phyloP scores from a whole-genome alignment of 768 basidiomycete species.

The Boletus rubroflammeus region DNA sequence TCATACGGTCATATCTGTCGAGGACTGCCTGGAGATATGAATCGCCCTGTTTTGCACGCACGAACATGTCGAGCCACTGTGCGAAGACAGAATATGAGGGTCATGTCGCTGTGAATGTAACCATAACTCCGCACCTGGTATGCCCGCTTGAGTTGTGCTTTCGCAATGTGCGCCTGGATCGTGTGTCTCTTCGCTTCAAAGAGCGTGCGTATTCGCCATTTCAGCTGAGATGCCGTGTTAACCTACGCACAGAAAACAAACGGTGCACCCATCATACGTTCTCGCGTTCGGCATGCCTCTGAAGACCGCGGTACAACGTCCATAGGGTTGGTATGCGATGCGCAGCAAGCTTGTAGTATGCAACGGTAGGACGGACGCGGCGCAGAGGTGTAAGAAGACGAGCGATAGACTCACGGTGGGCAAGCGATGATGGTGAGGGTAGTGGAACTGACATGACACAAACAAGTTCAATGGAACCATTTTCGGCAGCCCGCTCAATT shows the following conservation, averaged over 20 bases:
- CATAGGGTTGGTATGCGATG: constrained; percentile 79
- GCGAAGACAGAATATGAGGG: background rate
- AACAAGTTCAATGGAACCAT: background rate
- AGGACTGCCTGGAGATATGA: constrained; percentile 43
- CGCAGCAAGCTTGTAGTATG: constrained; percentile 65
- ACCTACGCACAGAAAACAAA: background rate
- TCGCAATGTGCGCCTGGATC: constrained; percentile 53
- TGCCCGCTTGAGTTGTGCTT: constrained; percentile 43
- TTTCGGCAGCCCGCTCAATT: background rate
- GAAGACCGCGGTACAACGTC: constrained; percentile 69
- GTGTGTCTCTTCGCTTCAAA: constrained; percentile 51
- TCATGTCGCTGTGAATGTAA: background rate
- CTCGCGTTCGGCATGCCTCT: constrained; percentile 51
- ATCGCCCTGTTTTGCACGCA: constrained; percentile 53
- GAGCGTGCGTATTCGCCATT: constrained; percentile 49
- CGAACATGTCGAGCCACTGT: constrained; percentile 57
- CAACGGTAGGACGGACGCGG: constrained; percentile 55
- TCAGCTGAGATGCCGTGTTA: constrained; percentile 42
- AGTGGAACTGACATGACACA: constrained; percentile 13
- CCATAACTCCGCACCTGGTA: constrained; percentile 47
- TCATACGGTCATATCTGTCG: constrained; percentile 54
- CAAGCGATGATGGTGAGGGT: constrained; percentile 34
- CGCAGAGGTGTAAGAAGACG: constrained; percentile 52
- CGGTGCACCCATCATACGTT: constrained; percentile 40
- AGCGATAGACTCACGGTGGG: constrained; percentile 52